Base-by-base conservation (phyloP, 148 eudicot genomes). In the Diospyros kaki region DNA sequence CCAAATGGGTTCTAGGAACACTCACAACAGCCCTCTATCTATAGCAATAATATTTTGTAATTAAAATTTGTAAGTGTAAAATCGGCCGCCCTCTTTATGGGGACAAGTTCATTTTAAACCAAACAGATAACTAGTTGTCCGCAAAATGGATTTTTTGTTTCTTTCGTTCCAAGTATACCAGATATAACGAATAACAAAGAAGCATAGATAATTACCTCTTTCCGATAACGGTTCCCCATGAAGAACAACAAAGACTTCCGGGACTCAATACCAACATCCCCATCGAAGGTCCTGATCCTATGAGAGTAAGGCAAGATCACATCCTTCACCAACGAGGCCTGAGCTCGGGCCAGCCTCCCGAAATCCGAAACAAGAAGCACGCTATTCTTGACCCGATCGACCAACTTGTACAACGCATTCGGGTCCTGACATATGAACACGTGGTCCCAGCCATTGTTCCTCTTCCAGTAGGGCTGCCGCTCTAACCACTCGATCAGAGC, bases 381-480 rank as follows among this genome's bases (percentile, higher is more conserved):
- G 61, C 86, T 91, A 78, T 85, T 95, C 83, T 85, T 90, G 80
- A 95, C 87, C 81, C 84, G 81, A 80, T 95, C 93, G 41, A 95
- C 75, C 66, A 92, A 87, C 73, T 90, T 95, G 69, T 83, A 95
- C 84, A 95, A 73, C 0, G 98, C 98, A 76, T 95, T 92, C 2
- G 98, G 98, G 86, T 95, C 98, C 79, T 95, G 98, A 66, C 91
- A 87, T 50, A 95, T 82, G 72, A 95, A 89, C 73, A 95, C 96
- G 82, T 95, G 98, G 81, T 92, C 98, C 92, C 92, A 78, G 46
- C 98, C 98, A 83, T 90, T 95, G 66, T 95, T 95, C 90, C 91
- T 88, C 86, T 83, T 89, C 97, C 97, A 95, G 65, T 89, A 92
- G 44, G 53, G 78, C 43, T 90, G 96, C 68, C 79, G 78, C 74